These are phyloP conservation scores for Amanita subjunquillea DNA, from an alignment of 768 basidiomycete species.

Conservation along the genomic window DNA sequence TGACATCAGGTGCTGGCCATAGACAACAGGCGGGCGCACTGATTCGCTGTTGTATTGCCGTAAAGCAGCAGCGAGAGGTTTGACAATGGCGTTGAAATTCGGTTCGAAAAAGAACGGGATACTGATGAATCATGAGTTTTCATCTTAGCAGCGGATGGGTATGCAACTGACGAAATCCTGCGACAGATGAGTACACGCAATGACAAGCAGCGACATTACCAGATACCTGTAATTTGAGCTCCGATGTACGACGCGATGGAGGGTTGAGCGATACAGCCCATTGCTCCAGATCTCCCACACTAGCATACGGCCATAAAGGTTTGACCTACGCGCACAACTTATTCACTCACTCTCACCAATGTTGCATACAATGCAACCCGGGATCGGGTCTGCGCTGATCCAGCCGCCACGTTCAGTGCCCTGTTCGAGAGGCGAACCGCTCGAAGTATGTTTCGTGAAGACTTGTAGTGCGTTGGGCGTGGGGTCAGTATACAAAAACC, in stretches of 20 bases:
- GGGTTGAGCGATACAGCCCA: slow-evolving; percentile 74
- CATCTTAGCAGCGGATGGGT: background rate
- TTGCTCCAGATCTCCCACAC: slow-evolving; percentile 94
- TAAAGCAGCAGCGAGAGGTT: slow-evolving; percentile 52
- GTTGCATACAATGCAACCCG: slow-evolving; percentile 81
- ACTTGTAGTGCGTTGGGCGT: slow-evolving; percentile 79
- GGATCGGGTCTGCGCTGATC: slow-evolving; percentile 80
- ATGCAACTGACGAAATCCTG: slow-evolving; percentile 60
- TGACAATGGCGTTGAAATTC: slow-evolving; percentile 62
- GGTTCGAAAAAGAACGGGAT: slow-evolving; percentile 95
- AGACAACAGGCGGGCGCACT: slow-evolving; percentile 37
- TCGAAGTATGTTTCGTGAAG: slow-evolving; percentile 35
- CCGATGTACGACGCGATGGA: slow-evolving; percentile 82
- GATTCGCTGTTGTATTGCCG: slow-evolving; percentile 25
- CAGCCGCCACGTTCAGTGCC: slow-evolving; percentile 54
- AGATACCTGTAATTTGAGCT: slow-evolving; percentile 55
- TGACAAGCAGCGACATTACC: slow-evolving; percentile 17
- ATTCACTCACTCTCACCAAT: slow-evolving; percentile 75
- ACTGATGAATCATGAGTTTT: slow-evolving; percentile 23
- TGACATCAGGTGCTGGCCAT: slow-evolving; percentile 66
- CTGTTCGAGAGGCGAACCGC: slow-evolving; percentile 37
- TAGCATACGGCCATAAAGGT: slow-evolving; percentile 13
- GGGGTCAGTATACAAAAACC: slow-evolving; percentile 80
- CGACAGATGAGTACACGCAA: background rate
- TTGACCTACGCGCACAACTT: background rate